Base-by-base conservation (phyloP, 257 asterid genomes). In the Penstemon newberryi region DNA sequence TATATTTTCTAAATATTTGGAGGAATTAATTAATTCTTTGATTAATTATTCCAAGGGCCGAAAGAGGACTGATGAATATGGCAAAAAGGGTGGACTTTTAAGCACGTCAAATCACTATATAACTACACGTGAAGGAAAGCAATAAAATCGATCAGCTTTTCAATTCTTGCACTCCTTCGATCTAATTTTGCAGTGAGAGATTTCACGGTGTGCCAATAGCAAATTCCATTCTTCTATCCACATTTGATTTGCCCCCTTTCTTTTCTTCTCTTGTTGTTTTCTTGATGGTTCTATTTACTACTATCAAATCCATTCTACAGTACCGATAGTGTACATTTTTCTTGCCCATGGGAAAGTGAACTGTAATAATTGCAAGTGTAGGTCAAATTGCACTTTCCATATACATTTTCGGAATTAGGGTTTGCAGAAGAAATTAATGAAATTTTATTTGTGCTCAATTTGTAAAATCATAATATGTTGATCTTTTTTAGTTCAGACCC, bases 141-240 rank as follows among this genome's bases (percentile, higher is more conserved):
- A 62, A 65, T 44, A 44, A 25, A 25, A 25, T 25, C 5, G 38
- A 72, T 76, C 84, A 80, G 79, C 84, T 80, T 80, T 80, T 68
- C 84, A 76, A 76, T 80, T 76, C 72, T 76, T 72, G 66, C 84
- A 79, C 84, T 79, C 84, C 79, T 25, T 25, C 33, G 33, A 25
- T 25, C 33, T 25, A 25, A 45, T 44, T 56, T 46, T 57, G 52
- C 52, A 46, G 12, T n/a, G 3, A 46, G 52, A 25, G 33, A 25
- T 25, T 46, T 46, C 4, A n/a, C 12, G 52, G 52, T 46, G 52
- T 46, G 52, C 52, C 52, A 46, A 46, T 46, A 46, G 11, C 12
- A 8, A 46, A 46, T 46, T 6, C 52, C 52, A 4, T 46, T 46
- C 12, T 46, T 10, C 45, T 13, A 42, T 39, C 42, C 8, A 63